A percentile compares a stretch with the other conserved stretches of the same genome.
Evolutionary conservation across 805 yeast species (phyloP).

Genomic region (Saturnispora ahearnii): DNA sequence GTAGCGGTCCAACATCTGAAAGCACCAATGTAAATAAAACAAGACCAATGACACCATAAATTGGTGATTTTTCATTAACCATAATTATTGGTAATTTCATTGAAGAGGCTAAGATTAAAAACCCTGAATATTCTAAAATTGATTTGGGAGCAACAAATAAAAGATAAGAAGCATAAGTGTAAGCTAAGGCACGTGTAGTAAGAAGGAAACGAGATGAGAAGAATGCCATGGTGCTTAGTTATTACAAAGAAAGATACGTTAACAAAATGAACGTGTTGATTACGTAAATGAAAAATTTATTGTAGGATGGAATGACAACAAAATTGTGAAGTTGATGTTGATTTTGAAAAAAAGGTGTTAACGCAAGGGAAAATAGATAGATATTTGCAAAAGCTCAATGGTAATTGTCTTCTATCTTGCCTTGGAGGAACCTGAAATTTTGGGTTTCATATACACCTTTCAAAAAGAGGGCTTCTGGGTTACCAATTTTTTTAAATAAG

Average conservation of each 20-base stretch:
- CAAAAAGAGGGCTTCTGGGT: not conserved
- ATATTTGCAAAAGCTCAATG: too few relatives aligned
- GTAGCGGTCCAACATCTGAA: constrained; percentile 51
- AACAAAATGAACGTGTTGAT: not conserved
- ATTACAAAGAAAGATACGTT: not conserved
- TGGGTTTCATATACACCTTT: too few relatives aligned
- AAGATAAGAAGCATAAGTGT: constrained; percentile 18
- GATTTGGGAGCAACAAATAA: constrained; percentile 19
- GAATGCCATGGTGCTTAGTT: constrained; percentile 20
- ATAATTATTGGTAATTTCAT: constrained; percentile 28
- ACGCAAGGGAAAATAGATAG: too few relatives aligned
- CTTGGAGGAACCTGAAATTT: too few relatives aligned
- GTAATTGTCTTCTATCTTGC: too few relatives aligned
- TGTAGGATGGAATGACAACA: too few relatives aligned
- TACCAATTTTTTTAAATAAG: too few relatives aligned
- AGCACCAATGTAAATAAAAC: constrained; percentile 37
- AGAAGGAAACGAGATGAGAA: constrained; percentile 21
- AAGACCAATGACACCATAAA: constrained; percentile 40
- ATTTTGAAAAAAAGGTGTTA: not conserved
- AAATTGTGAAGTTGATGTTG: too few relatives aligned
- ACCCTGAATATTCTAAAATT: constrained; percentile 24
- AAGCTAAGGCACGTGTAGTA: constrained; percentile 17
- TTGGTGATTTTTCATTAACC: constrained; percentile 26
- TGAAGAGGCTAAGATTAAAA: constrained; percentile 22
- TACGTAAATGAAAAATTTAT: not conserved